Evolutionary conservation across 768 basidiomycete genomes (phyloP).

Genomic region (Amanita phalloides): DNA sequence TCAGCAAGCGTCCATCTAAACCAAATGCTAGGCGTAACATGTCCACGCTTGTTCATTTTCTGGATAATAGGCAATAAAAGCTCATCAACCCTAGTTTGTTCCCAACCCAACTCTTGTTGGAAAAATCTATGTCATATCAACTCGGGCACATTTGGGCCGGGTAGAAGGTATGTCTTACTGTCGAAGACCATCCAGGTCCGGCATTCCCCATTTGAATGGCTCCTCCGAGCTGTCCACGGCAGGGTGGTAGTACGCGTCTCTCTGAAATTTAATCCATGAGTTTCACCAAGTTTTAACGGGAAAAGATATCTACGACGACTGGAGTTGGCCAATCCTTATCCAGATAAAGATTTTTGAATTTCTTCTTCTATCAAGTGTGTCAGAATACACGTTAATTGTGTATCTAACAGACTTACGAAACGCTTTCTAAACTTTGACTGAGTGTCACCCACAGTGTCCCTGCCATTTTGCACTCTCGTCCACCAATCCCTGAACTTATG

Average conservation of each 20-base stretch:
- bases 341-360: slow-evolving; percentile 76
- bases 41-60: slow-evolving; percentile 72
- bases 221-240: slow-evolving; percentile 87
- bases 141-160: neutral
- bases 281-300: neutral
- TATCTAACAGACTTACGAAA: slow-evolving; percentile 48
- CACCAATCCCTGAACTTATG: slow-evolving; percentile 92
- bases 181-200: slow-evolving; percentile 90
- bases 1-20: neutral
- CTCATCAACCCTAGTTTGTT: slow-evolving; percentile 76
- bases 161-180: slow-evolving; percentile 33
- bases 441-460: slow-evolving; percentile 67
- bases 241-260: slow-evolving; percentile 90
- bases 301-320: slow-evolving; percentile 54
- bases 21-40: slow-evolving; percentile 31
- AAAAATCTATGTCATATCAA: slow-evolving; percentile 41
- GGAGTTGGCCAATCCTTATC: slow-evolving; percentile 84
- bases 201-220: slow-evolving; percentile 92
- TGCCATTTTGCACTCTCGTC: slow-evolving; percentile 83
- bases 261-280: slow-evolving; percentile 28
- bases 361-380: slow-evolving; percentile 58
- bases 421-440: slow-evolving; percentile 69
- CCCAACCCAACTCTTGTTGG: slow-evolving; percentile 74
- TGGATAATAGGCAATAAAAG: slow-evolving; percentile 88
- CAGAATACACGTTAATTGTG: neutral